Conservation (phyloP, 257 asterid species). For the Solanum piurae region DNA sequence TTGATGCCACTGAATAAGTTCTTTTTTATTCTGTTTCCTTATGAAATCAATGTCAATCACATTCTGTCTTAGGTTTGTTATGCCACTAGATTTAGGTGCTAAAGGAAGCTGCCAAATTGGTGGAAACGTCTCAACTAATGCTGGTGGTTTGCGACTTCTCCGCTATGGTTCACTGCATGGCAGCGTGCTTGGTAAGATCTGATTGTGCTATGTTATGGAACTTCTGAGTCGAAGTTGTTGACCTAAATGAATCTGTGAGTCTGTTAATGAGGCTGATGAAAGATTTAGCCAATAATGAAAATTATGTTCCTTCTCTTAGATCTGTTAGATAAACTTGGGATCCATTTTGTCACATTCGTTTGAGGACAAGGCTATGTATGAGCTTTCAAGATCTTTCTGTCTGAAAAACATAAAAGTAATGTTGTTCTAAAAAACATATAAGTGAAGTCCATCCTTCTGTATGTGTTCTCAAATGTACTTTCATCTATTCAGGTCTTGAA, state of each 20-base stretch:
- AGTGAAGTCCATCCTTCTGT: background rate
- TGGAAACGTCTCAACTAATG: slow-evolving; percentile 94
- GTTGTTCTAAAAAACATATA: background rate
- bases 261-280: background rate
- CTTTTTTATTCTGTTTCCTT: background rate
- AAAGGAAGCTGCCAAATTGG: slow-evolving; percentile 99
- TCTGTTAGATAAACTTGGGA: background rate
- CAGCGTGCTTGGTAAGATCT: slow-evolving; percentile 73
- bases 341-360: background rate
- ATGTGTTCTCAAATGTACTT: background rate
- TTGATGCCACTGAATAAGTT: background rate
- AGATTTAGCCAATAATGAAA: background rate
- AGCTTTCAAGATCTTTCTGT: background rate
- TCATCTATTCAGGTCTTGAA: slow-evolving; percentile 69
- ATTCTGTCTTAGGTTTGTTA: slow-evolving; percentile 40
- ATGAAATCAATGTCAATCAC: slow-evolving; percentile 1
- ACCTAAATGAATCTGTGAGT: background rate
- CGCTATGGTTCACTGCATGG: slow-evolving; percentile 98
- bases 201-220: background rate
- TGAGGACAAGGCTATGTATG: background rate
- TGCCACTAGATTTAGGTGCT: slow-evolving; percentile 99
- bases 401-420: background rate
- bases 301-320: background rate
- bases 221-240: background rate
- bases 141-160: slow-evolving; percentile 95